These are phyloP conservation scores for Ceratocystiopsis sp. DNA, from an alignment of 2,329 filamentous ascomycete species.

Conservation along the genomic window DNA sequence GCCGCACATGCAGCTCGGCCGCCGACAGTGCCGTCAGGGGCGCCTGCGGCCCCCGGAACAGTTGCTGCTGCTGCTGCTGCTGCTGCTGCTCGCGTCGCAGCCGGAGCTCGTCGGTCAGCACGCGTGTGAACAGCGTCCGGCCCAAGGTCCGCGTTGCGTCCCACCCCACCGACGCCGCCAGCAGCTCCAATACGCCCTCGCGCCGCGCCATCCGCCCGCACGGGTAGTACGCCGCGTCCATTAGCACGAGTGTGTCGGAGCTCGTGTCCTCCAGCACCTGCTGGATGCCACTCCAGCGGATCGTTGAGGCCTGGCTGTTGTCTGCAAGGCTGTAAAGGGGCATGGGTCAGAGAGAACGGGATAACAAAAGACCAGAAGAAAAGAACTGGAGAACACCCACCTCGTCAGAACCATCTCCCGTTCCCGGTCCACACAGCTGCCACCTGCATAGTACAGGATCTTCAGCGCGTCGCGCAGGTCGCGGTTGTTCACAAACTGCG, in stretches of 20 bases:
- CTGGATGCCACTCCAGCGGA: slow-evolving; percentile 40
- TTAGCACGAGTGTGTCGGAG: slow-evolving; percentile 38
- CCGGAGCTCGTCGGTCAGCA: slow-evolving; percentile 30
- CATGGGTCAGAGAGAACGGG: background rate
- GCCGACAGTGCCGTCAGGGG: slow-evolving; percentile 23
- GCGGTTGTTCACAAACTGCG: slow-evolving; percentile 33
- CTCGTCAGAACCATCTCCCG: slow-evolving; percentile 41
- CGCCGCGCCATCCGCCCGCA: slow-evolving; percentile 33
- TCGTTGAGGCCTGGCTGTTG: slow-evolving; percentile 13
- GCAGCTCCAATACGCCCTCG: slow-evolving; percentile 36
- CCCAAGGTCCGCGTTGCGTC: slow-evolving; percentile 30
- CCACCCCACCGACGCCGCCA: slow-evolving; percentile 37
- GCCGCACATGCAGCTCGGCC: slow-evolving; percentile 30
- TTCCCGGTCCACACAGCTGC: slow-evolving; percentile 35
- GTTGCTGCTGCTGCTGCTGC: slow-evolving; percentile 27
- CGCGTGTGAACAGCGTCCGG: slow-evolving; percentile 34
- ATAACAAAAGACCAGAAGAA: background rate
- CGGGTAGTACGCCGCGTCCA: slow-evolving; percentile 42
- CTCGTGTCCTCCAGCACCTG: slow-evolving; percentile 37
- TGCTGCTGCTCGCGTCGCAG: slow-evolving; percentile 11
- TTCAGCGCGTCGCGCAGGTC: slow-evolving; percentile 40
- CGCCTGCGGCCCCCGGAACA: slow-evolving; percentile 18
- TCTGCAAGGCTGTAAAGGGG: no score
- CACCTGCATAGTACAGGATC: slow-evolving; percentile 40
- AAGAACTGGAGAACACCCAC: slow-evolving; percentile 16